Conservation (phyloP, 73 alveolate species). For the Blepharisma stoltei region DNA sequence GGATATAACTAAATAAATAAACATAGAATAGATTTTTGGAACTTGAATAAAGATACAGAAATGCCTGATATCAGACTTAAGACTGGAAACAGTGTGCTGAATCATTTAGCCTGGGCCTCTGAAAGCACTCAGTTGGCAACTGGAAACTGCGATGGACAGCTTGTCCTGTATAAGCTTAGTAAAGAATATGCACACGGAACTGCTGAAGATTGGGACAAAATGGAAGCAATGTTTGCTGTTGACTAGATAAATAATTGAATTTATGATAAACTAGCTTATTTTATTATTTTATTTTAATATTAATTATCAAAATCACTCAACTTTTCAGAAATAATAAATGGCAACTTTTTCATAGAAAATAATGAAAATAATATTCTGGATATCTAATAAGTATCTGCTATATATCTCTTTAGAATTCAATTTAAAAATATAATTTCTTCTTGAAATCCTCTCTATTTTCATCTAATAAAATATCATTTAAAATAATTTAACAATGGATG, state of each 20-base stretch:
- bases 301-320: too few relatives aligned
- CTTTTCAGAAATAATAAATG: too few relatives aligned
- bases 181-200: conserved; percentile 36
- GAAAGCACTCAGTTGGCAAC: conserved; percentile 80
- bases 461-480: too few relatives aligned
- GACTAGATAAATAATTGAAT: not conserved
- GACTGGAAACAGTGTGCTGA: conserved; percentile 58
- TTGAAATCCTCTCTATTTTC: too few relatives aligned
- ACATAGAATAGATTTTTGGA: conserved; percentile 89
- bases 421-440: too few relatives aligned
- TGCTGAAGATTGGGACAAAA: conserved; percentile 16
- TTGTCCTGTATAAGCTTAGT: conserved; percentile 47
- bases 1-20: too few relatives aligned
- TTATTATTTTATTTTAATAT: too few relatives aligned
- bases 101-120: conserved; percentile 70
- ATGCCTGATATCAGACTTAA: conserved; percentile 58
- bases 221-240: not conserved
- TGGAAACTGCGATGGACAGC: conserved; percentile 73
- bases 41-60: conserved; percentile 77
- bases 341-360: too few relatives aligned
- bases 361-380: too few relatives aligned
- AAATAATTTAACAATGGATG: not conserved
- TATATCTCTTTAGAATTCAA: too few relatives aligned
- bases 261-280: too few relatives aligned
- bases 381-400: too few relatives aligned